These are phyloP conservation scores for Aspergillus persii DNA, from an alignment of 2,329 filamentous ascomycete genomes.

Conservation along the genomic window DNA sequence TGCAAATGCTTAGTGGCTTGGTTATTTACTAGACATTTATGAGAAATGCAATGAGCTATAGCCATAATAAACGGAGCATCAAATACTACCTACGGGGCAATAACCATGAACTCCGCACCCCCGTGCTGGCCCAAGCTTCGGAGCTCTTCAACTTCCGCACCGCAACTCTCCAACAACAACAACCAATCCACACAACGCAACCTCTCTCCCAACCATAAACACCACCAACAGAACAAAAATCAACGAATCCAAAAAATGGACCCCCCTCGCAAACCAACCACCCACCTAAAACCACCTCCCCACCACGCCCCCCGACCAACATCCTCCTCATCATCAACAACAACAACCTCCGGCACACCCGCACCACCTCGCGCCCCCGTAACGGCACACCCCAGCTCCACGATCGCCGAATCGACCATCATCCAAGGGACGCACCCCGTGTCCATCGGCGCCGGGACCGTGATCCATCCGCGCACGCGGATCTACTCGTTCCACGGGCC, in stretches of 20 bases:
- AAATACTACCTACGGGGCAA: no score
- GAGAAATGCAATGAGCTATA: no score
- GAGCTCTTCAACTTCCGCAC: neutral
- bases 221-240: neutral
- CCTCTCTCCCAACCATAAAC: neutral
- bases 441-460: conserved; percentile 70
- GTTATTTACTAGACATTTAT: no score
- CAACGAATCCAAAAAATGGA: conserved; percentile 11
- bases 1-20: no score
- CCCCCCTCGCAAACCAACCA: conserved; percentile 10
- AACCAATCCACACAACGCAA: neutral
- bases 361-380: conserved; percentile 35
- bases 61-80: no score
- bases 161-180: neutral
- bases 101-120: no score
- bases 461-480: conserved; percentile 82
- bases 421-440: conserved; percentile 70
- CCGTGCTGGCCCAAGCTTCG: neutral
- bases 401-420: conserved; percentile 39
- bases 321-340: conserved; percentile 8
- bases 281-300: conserved; percentile 27
- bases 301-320: neutral
- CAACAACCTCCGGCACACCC: conserved; percentile 35
- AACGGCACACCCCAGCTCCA: conserved; percentile 36
- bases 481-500: conserved; percentile 76